Conservation (phyloP, 2,329 filamentous ascomycete species). For the Talaromyces sp. region DNA sequence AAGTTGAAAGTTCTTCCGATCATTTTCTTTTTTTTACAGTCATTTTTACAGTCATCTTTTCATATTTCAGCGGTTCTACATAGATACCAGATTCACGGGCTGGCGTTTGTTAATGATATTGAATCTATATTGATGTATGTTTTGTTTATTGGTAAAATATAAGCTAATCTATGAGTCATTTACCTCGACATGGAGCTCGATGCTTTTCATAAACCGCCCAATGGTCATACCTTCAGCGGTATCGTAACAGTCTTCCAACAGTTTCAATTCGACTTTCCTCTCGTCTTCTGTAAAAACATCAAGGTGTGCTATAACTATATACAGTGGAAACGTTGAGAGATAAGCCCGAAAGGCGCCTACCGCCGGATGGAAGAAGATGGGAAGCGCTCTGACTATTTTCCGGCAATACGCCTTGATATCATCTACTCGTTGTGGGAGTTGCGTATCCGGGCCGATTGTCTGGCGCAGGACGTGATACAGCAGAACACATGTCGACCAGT, state of each 20-base stretch:
- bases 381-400: no score
- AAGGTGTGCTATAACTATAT: neutral
- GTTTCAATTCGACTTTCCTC: neutral
- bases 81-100: neutral
- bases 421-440: no score
- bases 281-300: neutral
- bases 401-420: no score
- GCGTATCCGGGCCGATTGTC: no score
- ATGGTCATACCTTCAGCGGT: neutral
- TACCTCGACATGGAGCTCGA: neutral
- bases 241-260: neutral
- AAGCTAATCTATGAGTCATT: neutral
- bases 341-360: no score
- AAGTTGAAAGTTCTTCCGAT: neutral
- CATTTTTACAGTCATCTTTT: neutral
- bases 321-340: no score
- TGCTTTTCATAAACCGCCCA: neutral
- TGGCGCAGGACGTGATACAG: no score
- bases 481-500: no score
- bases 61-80: neutral
- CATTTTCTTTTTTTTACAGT: neutral
- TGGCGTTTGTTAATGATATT: neutral
- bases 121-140: neutral
- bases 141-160: neutral
- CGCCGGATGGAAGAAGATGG: no score